Evolutionary conservation across 1,284 basidiomycete species (phyloP), one percentile per base, ranked within the genome.

Genomic region (Melampsora abietis-canadensis): DNA sequence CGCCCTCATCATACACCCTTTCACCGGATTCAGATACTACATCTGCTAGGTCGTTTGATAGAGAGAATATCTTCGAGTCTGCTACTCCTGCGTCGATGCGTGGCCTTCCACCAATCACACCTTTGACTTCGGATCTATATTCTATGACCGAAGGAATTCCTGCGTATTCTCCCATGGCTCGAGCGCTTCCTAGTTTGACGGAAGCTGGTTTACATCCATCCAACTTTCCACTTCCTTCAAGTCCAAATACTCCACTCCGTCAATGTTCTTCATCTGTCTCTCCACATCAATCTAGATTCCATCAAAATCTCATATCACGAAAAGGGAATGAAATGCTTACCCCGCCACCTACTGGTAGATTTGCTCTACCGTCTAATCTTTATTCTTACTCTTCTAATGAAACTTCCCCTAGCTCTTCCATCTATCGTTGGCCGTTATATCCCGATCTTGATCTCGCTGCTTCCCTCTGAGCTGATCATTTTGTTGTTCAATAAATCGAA

Each of bases 151-250:
- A 31, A 7, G 6, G 31, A 8, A 19, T 61, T 15, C 24, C 30
- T 10, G 30, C 31, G 30, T 31, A 19, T 34, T 61, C 60, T 14
- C 63, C 63, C 31, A 4, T 17, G n/a, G 14, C 31, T n/a, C 15
- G 15, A 44, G 40, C 7, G 21, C 21, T 65, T 37, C 63, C 63
- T 15, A 65, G 63, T 37, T 30, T 65, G 12, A 24, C 34, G 5
- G 37, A 65, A 46, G 63, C 63, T 17, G 63, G 63, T 44, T 34
- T 65, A 24, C 63, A 65, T 46, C 63, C 63, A 17, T 65, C 63
- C 15, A 31, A 65, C 63, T 65, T 65, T 46, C 63, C 63, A 27
- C 60, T 62, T 62, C 60, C 60, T 34, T 30, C 21, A n/a, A 54
- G 51, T 21, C 19, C 51, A 54, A 21, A 19, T 21, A 54, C n/a